Conservation (phyloP, 257 asterid genomes). For the Penstemon davidsonii region DNA sequence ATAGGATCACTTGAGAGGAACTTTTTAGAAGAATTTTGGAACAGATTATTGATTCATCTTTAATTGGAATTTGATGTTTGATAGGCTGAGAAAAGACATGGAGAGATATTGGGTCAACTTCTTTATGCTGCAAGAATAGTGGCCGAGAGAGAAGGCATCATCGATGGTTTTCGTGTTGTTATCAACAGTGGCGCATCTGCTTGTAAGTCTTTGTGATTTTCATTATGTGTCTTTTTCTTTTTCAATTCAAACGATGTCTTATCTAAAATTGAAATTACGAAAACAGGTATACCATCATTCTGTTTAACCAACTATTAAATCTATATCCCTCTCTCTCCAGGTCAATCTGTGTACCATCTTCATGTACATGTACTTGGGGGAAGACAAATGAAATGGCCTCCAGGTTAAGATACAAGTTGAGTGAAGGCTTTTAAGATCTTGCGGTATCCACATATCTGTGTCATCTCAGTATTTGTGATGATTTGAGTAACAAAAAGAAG, state of each 20-base stretch:
- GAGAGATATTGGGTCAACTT: constrained; percentile 81
- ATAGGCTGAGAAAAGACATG: constrained; percentile 84
- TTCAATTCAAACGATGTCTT: neutral
- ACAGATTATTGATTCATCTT: constrained; percentile 18
- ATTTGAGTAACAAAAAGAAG: too few relatives aligned
- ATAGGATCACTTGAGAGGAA: neutral
- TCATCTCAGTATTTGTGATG: neutral
- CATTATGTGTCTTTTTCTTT: neutral
- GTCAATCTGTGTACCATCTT: constrained; percentile 97
- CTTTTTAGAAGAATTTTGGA: constrained; percentile 3
- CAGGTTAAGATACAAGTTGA: constrained; percentile 54
- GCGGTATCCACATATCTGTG: neutral
- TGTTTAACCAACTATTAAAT: neutral
- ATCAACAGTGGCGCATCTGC: constrained; percentile 84
- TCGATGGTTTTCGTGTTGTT: constrained; percentile 92
- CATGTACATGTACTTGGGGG: constrained; percentile 96
- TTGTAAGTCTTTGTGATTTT: constrained; percentile 44
- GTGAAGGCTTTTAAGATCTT: neutral
- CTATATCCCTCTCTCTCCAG: constrained; percentile 34
- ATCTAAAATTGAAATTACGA: neutral
- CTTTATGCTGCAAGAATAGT: constrained; percentile 86
- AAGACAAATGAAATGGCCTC: constrained; percentile 97
- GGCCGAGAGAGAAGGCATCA: constrained; percentile 87
- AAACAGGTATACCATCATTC: neutral
- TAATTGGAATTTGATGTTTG: constrained; percentile 25